Base-by-base conservation (phyloP, 1,139 yeast genomes). In the Citeromyces siamensis region DNA sequence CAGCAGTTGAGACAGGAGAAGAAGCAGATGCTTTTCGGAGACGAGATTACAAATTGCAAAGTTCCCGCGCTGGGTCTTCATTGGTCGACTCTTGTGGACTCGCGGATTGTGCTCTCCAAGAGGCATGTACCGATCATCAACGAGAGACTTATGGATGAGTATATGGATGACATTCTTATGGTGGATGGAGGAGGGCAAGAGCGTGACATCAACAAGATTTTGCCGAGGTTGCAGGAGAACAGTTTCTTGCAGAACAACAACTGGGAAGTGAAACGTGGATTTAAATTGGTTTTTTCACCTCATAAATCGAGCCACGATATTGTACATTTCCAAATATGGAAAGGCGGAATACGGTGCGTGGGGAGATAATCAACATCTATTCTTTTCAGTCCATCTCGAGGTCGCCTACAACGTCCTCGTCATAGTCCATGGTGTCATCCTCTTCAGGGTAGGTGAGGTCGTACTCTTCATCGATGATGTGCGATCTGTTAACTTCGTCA, bases 391-490 rank as follows among this genome's bases (percentile, higher is more conserved):
- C 45, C 42, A 47, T 39, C 64, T 50, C 58, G 17, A 54, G 56
- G 33, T 51, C 46, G 4, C 55, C 51, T 32, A 51, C 40, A 37
- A 58, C 38, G 53, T 57, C 43, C 48, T 45, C 44, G 47, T 51
- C 50, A 49, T 54, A 40, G 40, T 54, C 41, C 17, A 49, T 41
- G 12, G 36, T 29, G 27, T 46, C 27, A 5, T 50, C 41, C 6
- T 43, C 40, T 14, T 42, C 40, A 26, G 39, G 42, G 37, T 49
- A 53, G 34, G 55, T 47, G 13, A 55, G 47, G 38, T 55, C 59
- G 26, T 54, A 52, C 38, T 53, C 60, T 33, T 51, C 56, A 37
- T 54, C 58, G 29, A 50, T 52, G 34, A 50, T 52, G 26, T 48
- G 44, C 3, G 38, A 41, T 32, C 44, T 46, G 4, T 44, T 38